Evolutionary conservation across 495 filamentous ascomycete species (phyloP).

Genomic region (Tuber brumale): DNA sequence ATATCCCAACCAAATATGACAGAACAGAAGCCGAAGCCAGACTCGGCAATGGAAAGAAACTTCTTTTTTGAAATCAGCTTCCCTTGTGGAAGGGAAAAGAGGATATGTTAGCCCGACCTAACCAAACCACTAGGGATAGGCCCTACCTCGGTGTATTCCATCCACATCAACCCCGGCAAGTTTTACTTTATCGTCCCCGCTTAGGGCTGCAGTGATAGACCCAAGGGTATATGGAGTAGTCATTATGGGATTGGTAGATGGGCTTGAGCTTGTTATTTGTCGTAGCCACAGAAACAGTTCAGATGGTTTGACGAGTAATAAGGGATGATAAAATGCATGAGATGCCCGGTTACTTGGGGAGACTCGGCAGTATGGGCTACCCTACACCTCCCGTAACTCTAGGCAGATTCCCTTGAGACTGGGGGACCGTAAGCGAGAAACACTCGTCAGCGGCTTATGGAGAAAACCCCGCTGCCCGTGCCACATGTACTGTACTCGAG

Average conservation of each 20-base stretch:
- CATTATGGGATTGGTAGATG: slow-evolving; percentile 5
- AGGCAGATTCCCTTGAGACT: not conserved
- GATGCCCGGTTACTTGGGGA: not conserved
- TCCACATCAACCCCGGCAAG: slow-evolving; percentile 89
- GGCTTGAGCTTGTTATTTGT: not conserved
- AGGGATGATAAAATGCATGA: not conserved
- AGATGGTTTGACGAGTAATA: not conserved
- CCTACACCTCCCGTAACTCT: not conserved
- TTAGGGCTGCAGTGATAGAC: slow-evolving; percentile 58
- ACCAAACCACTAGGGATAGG: not conserved
- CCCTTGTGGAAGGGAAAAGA: slow-evolving; percentile 40
- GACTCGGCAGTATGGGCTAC: not conserved
- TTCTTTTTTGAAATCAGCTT: slow-evolving; percentile 96
- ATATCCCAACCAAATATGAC: slow-evolving; percentile 98
- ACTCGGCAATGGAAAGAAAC: slow-evolving; percentile 73
- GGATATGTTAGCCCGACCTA: not conserved
- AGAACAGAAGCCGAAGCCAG: slow-evolving; percentile 94
- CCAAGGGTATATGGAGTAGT: slow-evolving; percentile 48
- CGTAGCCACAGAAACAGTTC: not conserved
- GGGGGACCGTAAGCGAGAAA: not conserved
- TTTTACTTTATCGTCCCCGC: slow-evolving; percentile 77
- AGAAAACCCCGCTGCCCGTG: not conserved
- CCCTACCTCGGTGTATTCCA: slow-evolving; percentile 64
- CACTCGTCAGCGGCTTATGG: not conserved
- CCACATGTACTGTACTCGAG: not conserved